These are phyloP conservation scores for Lagerstroemia speciosa DNA, from an alignment of 345 rosid species.

Conservation along the genomic window DNA sequence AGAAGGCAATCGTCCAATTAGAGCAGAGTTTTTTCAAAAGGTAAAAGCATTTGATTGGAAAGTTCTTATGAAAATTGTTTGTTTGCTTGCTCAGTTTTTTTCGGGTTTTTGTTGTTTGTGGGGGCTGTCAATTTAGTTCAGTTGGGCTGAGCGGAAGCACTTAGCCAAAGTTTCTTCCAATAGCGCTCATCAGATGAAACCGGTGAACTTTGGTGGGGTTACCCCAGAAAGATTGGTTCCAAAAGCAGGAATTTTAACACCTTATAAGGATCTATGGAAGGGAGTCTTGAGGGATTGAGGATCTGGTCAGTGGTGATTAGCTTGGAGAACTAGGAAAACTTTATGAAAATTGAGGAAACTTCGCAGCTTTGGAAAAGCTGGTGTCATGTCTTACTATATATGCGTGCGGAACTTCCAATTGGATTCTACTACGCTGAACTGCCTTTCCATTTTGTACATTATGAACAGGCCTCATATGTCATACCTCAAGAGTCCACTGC, in stretches of 20 bases:
- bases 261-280: not conserved
- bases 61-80: too few species aligned
- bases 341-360: not conserved
- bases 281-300: not conserved
- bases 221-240: not conserved
- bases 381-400: not conserved
- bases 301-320: not conserved
- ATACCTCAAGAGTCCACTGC: slow-evolving; percentile 45
- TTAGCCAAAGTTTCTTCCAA: too few species aligned
- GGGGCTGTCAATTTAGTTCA: not conserved
- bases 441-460: slow-evolving; percentile 1
- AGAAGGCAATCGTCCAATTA: not conserved
- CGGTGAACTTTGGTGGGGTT: not conserved
- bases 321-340: not conserved
- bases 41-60: not conserved
- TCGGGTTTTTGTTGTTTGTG: not conserved
- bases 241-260: not conserved
- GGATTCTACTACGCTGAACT: not conserved
- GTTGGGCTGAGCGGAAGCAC: not conserved
- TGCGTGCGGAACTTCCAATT: not conserved
- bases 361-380: not conserved
- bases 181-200: not conserved
- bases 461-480: slow-evolving; percentile 47
- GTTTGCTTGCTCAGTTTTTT: not conserved
- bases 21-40: not conserved